Evolutionary conservation across 2,329 filamentous ascomycete species (phyloP).

Genomic region (Cladophialophora exuberans): DNA sequence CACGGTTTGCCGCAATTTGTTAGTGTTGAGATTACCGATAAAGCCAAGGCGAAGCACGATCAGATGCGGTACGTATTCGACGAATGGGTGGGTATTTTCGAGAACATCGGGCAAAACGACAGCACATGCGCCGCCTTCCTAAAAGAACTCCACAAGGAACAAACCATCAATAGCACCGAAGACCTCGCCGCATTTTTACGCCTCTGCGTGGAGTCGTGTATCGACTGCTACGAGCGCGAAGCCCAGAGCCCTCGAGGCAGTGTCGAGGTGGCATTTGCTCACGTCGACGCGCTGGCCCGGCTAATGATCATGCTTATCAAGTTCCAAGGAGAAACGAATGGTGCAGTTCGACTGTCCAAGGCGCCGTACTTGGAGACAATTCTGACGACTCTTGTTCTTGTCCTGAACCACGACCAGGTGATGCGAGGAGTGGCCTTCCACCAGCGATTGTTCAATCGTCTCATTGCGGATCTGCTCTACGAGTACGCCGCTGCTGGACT

Average conservation of each 20-base stretch:
- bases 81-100: slow-evolving; percentile 86
- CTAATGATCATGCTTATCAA: slow-evolving; percentile 76
- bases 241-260: slow-evolving; percentile 63
- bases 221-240: slow-evolving; percentile 76
- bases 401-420: slow-evolving; percentile 83
- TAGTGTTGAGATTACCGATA: slow-evolving; percentile 59
- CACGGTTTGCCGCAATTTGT: slow-evolving; percentile 59
- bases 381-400: slow-evolving; percentile 74
- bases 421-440: slow-evolving; percentile 81
- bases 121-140: slow-evolving; percentile 76
- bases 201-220: slow-evolving; percentile 76
- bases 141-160: slow-evolving; percentile 75
- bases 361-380: slow-evolving; percentile 76
- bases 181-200: slow-evolving; percentile 80
- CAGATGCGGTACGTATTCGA: slow-evolving; percentile 95
- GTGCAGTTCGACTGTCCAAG: slow-evolving; percentile 64
- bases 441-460: slow-evolving; percentile 85
- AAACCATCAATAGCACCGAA: slow-evolving; percentile 73
- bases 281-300: slow-evolving; percentile 80
- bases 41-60: slow-evolving; percentile 66
- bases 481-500: slow-evolving; percentile 67
- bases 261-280: slow-evolving; percentile 62
- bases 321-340: slow-evolving; percentile 66
- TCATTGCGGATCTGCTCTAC: slow-evolving; percentile 82
- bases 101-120: slow-evolving; percentile 74